phyloP scores from a whole-genome alignment of 345 rosid genomes.

The Microcos paniculata region DNA sequence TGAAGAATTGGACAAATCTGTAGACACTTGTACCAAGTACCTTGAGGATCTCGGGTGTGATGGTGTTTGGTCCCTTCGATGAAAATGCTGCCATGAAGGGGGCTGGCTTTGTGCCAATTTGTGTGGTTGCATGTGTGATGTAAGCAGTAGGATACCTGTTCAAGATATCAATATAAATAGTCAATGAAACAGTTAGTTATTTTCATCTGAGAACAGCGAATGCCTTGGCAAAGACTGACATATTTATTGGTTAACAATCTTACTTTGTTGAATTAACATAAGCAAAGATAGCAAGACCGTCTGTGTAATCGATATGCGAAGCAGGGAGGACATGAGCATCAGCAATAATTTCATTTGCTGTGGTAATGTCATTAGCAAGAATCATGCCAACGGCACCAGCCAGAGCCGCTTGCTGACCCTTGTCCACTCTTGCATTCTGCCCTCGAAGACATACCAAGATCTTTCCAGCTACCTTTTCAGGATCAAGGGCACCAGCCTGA shows the following conservation, averaged over 20 bases:
- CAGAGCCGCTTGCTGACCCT: conserved; percentile 54
- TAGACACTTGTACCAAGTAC: conserved; percentile 21
- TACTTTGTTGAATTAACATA: conserved; percentile 59
- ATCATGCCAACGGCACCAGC: conserved; percentile 87
- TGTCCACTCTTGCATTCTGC: conserved; percentile 44
- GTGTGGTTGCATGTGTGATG: conserved; percentile 41
- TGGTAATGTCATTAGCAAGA: conserved; percentile 43
- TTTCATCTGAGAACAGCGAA: neutral
- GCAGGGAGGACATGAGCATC: conserved; percentile 81
- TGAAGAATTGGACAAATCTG: neutral
- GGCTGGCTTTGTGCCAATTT: conserved; percentile 48
- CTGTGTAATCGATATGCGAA: conserved; percentile 50
- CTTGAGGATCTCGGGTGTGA: conserved; percentile 67
- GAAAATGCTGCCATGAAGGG: conserved; percentile 83
- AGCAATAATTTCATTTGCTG: conserved; percentile 46
- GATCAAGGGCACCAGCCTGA: conserved; percentile 60
- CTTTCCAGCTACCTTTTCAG: conserved; percentile 57
- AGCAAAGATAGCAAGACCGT: conserved; percentile 44
- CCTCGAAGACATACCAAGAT: conserved; percentile 76
- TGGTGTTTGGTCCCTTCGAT: conserved; percentile 65
- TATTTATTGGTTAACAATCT: neutral
- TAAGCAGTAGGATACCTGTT: conserved; percentile 57
- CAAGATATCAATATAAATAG: neutral
- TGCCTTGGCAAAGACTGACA: neutral
- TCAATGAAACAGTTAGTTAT: neutral